phyloP scores from a whole-genome alignment of 2,329 filamentous ascomycete species.

The Ophiostoma ulmi region DNA sequence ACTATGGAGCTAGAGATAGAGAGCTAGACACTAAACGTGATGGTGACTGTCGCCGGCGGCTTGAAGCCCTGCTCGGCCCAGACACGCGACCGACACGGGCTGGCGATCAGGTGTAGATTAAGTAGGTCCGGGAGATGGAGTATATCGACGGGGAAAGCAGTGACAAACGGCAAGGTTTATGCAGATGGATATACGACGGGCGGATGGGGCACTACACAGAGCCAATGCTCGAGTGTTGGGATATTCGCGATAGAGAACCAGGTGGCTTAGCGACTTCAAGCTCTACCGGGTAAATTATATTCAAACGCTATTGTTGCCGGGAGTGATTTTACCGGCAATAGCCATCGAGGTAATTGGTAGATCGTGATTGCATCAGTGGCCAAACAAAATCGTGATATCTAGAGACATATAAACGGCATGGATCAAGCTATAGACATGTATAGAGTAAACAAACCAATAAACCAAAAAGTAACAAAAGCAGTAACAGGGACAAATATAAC shows the following conservation, averaged over 20 bases:
- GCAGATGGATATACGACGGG: too few relatives aligned
- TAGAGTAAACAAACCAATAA: not conserved
- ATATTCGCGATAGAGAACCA: too few relatives aligned
- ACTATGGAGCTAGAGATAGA: not conserved
- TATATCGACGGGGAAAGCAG: not conserved
- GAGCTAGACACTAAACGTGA: not conserved
- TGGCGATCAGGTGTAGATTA: not conserved
- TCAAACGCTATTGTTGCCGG: too few relatives aligned
- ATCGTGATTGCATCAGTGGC: not conserved
- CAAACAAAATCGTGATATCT: not conserved
- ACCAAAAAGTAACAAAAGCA: not conserved
- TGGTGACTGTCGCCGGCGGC: not conserved
- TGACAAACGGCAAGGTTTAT: not conserved
- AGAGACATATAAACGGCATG: not conserved
- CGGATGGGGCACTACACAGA: too few relatives aligned
- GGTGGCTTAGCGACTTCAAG: too few relatives aligned
- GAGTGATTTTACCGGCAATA: too few relatives aligned
- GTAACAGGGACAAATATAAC: not conserved
- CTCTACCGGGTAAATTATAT: too few relatives aligned
- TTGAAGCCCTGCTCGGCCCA: not conserved
- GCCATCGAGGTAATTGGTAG: not conserved
- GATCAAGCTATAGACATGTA: not conserved
- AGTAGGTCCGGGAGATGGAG: too few relatives aligned
- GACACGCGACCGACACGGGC: not conserved
- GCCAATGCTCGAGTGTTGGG: too few relatives aligned